Percentiles rank a stretch among this genome's conserved stretches.
Conservation (phyloP, 2,329 filamentous ascomycete species). For the Sarocladium oryzae region DNA sequence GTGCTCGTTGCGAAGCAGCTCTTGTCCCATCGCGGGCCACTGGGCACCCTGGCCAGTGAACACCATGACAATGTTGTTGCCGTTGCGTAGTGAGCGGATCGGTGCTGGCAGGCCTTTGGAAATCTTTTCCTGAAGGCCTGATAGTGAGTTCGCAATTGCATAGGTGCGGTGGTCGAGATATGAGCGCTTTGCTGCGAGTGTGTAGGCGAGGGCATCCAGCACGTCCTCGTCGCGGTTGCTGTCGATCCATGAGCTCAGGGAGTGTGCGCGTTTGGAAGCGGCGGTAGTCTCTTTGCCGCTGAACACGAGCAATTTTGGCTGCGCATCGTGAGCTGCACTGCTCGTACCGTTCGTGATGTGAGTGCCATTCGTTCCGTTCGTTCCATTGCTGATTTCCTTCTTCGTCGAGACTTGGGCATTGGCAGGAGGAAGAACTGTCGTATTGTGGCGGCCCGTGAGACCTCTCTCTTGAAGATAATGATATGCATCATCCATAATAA, state of each 20-base stretch:
- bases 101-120: not conserved
- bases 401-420: no score
- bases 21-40: conserved; percentile 16
- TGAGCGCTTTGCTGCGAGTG: conserved; percentile 12
- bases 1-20: conserved; percentile 10
- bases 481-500: conserved; percentile 16
- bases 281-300: conserved; percentile 14
- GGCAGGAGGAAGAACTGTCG: not conserved
- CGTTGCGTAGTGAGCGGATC: not conserved
- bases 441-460: conserved; percentile 2
- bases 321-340: conserved; percentile 26
- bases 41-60: conserved; percentile 22
- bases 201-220: conserved; percentile 15
- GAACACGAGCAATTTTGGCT: conserved; percentile 21
- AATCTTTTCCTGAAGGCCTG: not conserved
- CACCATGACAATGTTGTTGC: conserved; percentile 4
- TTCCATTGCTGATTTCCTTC: not conserved
- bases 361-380: not conserved
- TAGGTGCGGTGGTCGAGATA: conserved; percentile 12
- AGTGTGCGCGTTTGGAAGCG: not conserved
- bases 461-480: conserved; percentile 10
- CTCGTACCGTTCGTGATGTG: not conserved
- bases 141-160: conserved; percentile 5
- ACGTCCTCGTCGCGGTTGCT: not conserved
- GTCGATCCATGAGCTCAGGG: not conserved